These are phyloP conservation scores for Pythium dissimile DNA, from an alignment of 352 stramenopile genomes.

Conservation along the genomic window DNA sequence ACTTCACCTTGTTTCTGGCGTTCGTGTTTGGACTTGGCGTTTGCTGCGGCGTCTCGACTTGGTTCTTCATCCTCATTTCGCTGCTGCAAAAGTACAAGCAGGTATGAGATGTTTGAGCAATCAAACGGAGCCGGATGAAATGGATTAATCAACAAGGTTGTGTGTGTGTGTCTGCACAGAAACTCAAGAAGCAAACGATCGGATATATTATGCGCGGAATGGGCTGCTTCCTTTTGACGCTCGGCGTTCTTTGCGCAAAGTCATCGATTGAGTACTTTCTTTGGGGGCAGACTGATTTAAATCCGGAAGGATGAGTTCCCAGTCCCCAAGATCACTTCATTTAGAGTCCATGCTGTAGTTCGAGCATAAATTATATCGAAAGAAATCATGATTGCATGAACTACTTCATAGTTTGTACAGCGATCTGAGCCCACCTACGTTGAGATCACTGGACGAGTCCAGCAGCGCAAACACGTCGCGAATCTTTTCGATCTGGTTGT, in stretches of 20 bases:
- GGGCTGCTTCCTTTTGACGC: slow-evolving; percentile 77
- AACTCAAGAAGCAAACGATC: slow-evolving; percentile 84
- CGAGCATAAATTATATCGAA: slow-evolving; percentile 13
- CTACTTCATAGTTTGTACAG: too few relatives aligned
- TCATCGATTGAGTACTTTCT: slow-evolving; percentile 86
- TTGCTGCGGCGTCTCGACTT: slow-evolving; percentile 82
- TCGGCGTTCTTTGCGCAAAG: slow-evolving; percentile 80
- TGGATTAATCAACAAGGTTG: background rate
- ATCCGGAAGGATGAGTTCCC: slow-evolving; percentile 16
- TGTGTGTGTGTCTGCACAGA: slow-evolving; percentile 27
- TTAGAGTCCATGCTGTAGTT: slow-evolving; percentile 4
- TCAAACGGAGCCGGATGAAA: too few relatives aligned
- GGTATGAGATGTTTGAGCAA: slow-evolving; percentile 28
- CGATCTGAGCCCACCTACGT: background rate
- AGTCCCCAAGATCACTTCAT: slow-evolving; percentile 10
- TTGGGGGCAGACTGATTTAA: slow-evolving; percentile 33
- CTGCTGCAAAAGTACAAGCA: slow-evolving; percentile 90
- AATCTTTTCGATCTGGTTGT: slow-evolving; percentile 53
- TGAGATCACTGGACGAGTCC: background rate
- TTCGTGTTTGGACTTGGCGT: slow-evolving; percentile 83
- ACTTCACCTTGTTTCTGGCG: slow-evolving; percentile 83
- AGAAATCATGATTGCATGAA: too few relatives aligned
- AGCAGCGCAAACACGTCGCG: slow-evolving; percentile 32
- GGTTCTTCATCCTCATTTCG: slow-evolving; percentile 85
- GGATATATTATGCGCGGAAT: slow-evolving; percentile 80